Conservation (phyloP, 2,329 filamentous ascomycete genomes). For the Xylariaceae sp. region DNA sequence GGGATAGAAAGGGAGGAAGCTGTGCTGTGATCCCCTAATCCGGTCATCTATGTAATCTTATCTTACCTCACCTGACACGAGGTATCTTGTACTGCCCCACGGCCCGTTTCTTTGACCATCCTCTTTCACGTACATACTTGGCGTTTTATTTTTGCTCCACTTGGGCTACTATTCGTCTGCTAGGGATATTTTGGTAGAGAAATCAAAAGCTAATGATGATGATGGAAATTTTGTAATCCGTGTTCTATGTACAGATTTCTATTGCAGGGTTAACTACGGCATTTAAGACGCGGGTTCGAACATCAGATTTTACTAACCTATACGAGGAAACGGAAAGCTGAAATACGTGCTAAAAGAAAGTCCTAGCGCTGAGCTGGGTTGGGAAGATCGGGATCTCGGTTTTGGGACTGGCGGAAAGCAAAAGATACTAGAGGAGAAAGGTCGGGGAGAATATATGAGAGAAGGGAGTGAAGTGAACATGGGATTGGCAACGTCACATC, state of each 20-base stretch:
- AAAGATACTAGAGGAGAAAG: too few species aligned
- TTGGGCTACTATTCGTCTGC: slow-evolving; percentile 22
- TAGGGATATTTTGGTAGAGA: slow-evolving; percentile 28
- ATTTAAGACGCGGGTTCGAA: too few species aligned
- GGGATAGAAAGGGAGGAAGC: slow-evolving; percentile 10
- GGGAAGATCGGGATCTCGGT: too few species aligned
- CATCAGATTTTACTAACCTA: too few species aligned
- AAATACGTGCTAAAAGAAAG: too few species aligned
- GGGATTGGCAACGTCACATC: too few species aligned
- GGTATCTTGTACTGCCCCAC: slow-evolving; percentile 19
- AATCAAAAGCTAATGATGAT: slow-evolving; percentile 31
- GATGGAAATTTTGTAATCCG: slow-evolving; percentile 9
- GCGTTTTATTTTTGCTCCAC: slow-evolving; percentile 5
- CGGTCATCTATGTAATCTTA: slow-evolving; percentile 16
- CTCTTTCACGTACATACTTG: slow-evolving; percentile 26
- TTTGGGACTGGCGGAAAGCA: too few species aligned
- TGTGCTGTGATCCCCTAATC: slow-evolving; percentile 17
- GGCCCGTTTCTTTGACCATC: slow-evolving; percentile 2
- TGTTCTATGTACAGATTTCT: neutral
- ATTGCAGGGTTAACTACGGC: neutral
- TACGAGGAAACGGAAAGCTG: too few species aligned
- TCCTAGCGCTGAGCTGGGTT: too few species aligned
- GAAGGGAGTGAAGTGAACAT: too few species aligned
- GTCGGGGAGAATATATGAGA: too few species aligned
- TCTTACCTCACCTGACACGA: neutral